Conservation (phyloP, 495 filamentous ascomycete genomes). For the Pseudevernia furfuracea region DNA sequence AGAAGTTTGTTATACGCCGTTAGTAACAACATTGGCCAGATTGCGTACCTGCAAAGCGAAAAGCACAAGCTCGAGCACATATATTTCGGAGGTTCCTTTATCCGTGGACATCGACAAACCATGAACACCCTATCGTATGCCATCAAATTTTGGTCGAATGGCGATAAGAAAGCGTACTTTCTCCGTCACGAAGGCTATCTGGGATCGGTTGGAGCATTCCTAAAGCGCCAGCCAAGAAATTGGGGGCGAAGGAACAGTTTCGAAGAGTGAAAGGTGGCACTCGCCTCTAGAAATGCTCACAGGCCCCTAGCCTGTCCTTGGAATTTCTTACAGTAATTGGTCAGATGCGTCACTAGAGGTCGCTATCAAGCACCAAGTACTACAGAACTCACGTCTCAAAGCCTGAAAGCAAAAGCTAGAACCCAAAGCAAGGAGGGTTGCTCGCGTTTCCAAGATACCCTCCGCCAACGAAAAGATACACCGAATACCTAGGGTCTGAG, state of each 20-base stretch:
- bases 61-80: slow-evolving; percentile 86
- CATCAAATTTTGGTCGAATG: slow-evolving; percentile 95
- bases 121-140: slow-evolving; percentile 95
- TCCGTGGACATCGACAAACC: slow-evolving; percentile 90
- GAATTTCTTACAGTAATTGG: neutral
- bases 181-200: slow-evolving; percentile 93
- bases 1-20: slow-evolving; percentile 74
- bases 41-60: slow-evolving; percentile 89
- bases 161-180: slow-evolving; percentile 91
- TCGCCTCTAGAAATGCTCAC: neutral
- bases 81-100: slow-evolving; percentile 96
- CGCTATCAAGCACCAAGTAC: neutral
- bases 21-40: slow-evolving; percentile 97
- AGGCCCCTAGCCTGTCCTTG: neutral
- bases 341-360: neutral
- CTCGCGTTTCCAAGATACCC: neutral
- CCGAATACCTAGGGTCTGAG: neutral
- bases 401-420: neutral
- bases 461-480: neutral
- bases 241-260: slow-evolving; percentile 82
- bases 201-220: slow-evolving; percentile 90
- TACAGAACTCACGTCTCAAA: neutral
- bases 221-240: slow-evolving; percentile 81
- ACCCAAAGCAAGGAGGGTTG: neutral
- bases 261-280: slow-evolving; percentile 28